Evolutionary conservation across 768 basidiomycete species (phyloP), one percentile per base, ranked within the genome.

Genomic region (Wakefieldia striispora): DNA sequence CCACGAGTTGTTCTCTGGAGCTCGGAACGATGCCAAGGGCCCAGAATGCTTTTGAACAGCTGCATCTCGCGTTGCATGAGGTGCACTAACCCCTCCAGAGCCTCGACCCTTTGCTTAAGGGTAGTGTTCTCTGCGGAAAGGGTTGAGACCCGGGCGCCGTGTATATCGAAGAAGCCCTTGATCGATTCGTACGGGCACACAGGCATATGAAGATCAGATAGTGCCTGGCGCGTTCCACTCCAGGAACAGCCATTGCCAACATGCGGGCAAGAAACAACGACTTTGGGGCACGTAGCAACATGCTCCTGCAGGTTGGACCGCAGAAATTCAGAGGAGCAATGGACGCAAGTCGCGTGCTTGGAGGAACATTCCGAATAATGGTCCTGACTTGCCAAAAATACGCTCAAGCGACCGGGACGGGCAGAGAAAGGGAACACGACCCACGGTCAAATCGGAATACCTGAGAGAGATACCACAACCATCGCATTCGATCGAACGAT

Each of bases 51-150:
- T 60, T 77, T 80, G 27, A 82, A 72, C 8, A 69, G 67, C 10
- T 72, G 70, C 61, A 90, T 71, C 53, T 93, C 88, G 34, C 72
- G 75, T 43, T 74, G 74, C 60, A 82, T 69, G 5, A 65, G 64
- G 26, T 76, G 73, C 20, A 86, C 61, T 2, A 75, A 66, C 14
- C 74, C 75, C 60, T 91, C 88, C 19, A 89, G 67, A 0, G 74
- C 72, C 12, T 80, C 77, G 9, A 88, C 70, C 27, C 77, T 76
- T 53, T 77, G 74, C 23, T 80, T 78, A 16, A 93, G 74, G 9
- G 81, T 49, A 16, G 76, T 68, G 59, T 92, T 92, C 61, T 92
- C 87, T 47, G 81, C 75, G 34, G 72, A 70, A 4, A 90, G 69
- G 11, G 70, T 54, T 3, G 73, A 68, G 12, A 74, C 61, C 43